Evolutionary conservation across 768 basidiomycete genomes (phyloP).

Genomic region (Holtermannia corniformis): DNA sequence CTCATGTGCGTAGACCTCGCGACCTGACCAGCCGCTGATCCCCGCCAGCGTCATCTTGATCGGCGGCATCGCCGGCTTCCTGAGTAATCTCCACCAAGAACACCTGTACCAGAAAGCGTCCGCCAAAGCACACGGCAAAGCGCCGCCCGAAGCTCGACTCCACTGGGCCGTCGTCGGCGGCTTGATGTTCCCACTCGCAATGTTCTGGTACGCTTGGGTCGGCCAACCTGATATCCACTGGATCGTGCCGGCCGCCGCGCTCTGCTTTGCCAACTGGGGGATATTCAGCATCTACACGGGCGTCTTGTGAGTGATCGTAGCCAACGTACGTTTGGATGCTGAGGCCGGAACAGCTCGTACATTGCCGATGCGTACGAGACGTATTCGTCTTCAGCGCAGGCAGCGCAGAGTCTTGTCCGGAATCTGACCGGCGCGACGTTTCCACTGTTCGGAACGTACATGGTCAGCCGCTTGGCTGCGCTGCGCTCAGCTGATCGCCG

Average conservation of each 20-base stretch:
- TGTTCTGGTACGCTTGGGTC: slow-evolving; percentile 32
- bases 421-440: slow-evolving; percentile 26
- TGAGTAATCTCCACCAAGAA: slow-evolving; percentile 29
- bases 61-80: slow-evolving; percentile 28
- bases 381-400: slow-evolving; percentile 36
- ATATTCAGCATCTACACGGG: slow-evolving; percentile 35
- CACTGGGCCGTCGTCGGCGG: slow-evolving; percentile 35
- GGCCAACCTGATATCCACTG: slow-evolving; percentile 20
- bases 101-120: slow-evolving; percentile 20
- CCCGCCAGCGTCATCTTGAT: slow-evolving; percentile 19
- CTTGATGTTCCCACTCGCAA: slow-evolving; percentile 27
- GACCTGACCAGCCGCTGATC: not conserved
- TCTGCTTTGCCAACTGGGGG: slow-evolving; percentile 25
- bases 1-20: slow-evolving; percentile 20
- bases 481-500: not conserved
- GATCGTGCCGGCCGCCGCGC: slow-evolving; percentile 22
- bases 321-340: too few species aligned
- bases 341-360: slow-evolving; percentile 16
- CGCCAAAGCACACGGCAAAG: slow-evolving; percentile 16
- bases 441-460: slow-evolving; percentile 25
- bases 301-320: slow-evolving; percentile 29
- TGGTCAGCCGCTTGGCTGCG: slow-evolving; percentile 24
- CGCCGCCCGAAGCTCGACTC: slow-evolving; percentile 35
- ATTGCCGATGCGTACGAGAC: slow-evolving; percentile 38
- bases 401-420: slow-evolving; percentile 24